Evolutionary conservation across 805 yeast genomes (phyloP).

Genomic region (Candida sithepensis): DNA sequence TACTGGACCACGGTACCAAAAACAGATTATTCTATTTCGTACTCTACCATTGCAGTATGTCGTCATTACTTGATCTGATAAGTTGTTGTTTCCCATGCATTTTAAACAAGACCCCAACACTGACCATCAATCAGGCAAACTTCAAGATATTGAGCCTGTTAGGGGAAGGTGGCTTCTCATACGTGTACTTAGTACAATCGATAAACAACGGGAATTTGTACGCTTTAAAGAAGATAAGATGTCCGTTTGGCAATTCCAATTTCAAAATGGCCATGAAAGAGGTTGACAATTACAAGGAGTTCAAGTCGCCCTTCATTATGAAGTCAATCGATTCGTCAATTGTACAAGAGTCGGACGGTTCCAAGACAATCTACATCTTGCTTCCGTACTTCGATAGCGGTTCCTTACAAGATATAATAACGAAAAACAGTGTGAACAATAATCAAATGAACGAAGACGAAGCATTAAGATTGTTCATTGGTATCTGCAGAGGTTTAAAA

Average conservation of each 20-base stretch:
- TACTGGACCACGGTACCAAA: too few relatives aligned
- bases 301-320: conserved; percentile 64
- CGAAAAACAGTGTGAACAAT: conserved; percentile 55
- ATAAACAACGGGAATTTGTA: conserved; percentile 44
- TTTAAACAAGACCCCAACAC: conserved; percentile 42
- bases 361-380: conserved; percentile 71
- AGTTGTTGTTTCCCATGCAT: conserved; percentile 43
- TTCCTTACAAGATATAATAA: conserved; percentile 79
- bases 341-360: conserved; percentile 72
- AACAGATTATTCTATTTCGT: too few relatives aligned
- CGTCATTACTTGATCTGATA: conserved; percentile 12
- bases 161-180: conserved; percentile 90
- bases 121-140: conserved; percentile 57
- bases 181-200: conserved; percentile 71
- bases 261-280: conserved; percentile 74
- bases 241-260: conserved; percentile 81
- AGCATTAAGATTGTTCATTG: conserved; percentile 58
- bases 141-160: conserved; percentile 66
- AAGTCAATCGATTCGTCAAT: conserved; percentile 68
- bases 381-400: conserved; percentile 74
- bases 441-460: conserved; percentile 56
- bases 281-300: conserved; percentile 68
- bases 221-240: conserved; percentile 82
- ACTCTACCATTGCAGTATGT: too few relatives aligned
- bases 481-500: conserved; percentile 70